Evolutionary conservation across 2,329 filamentous ascomycete genomes (phyloP).

Genomic region (Calonectria hawksworthii): DNA sequence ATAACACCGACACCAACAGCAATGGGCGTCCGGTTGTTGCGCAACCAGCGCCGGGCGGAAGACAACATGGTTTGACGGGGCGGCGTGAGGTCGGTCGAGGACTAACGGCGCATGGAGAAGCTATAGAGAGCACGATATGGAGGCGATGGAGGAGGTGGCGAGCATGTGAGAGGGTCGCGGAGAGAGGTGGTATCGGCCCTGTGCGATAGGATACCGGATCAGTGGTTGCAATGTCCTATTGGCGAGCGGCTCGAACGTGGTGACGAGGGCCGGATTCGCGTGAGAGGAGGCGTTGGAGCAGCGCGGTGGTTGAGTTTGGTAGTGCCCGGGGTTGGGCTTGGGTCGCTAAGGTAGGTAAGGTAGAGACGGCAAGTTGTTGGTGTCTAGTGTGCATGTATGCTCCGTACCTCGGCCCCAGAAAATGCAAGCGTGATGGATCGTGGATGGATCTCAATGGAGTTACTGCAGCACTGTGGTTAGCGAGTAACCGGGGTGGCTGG

Average conservation of each 20-base stretch:
- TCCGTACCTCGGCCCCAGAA: conserved; percentile 29
- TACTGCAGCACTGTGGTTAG: not conserved
- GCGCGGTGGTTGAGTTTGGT: conserved; percentile 13
- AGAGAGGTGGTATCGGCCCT: conserved; percentile 11
- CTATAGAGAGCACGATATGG: conserved; percentile 6
- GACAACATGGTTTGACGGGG: conserved; percentile 65
- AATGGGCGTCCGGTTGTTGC: conserved; percentile 90
- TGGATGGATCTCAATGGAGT: conserved; percentile 28
- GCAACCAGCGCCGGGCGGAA: conserved; percentile 90
- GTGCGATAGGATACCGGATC: not conserved
- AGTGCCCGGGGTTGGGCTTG: conserved; percentile 1
- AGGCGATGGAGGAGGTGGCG: not conserved
- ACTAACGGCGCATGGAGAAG: conserved; percentile 37
- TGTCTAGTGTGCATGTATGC: conserved; percentile 9
- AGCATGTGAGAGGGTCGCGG: conserved; percentile 21
- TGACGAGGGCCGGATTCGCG: not conserved
- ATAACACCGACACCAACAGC: conserved; percentile 90
- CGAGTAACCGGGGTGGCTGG: conserved; percentile 4
- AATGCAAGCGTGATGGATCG: conserved; percentile 29
- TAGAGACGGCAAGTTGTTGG: conserved; percentile 16
- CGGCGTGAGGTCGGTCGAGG: conserved; percentile 13
- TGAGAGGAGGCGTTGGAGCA: not conserved
- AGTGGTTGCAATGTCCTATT: conserved; percentile 1
- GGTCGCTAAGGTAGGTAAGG: conserved; percentile 14
- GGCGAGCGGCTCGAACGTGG: not conserved